Base-by-base conservation (phyloP, 2,329 filamentous ascomycete species). In the Colletotrichum paranaense region DNA sequence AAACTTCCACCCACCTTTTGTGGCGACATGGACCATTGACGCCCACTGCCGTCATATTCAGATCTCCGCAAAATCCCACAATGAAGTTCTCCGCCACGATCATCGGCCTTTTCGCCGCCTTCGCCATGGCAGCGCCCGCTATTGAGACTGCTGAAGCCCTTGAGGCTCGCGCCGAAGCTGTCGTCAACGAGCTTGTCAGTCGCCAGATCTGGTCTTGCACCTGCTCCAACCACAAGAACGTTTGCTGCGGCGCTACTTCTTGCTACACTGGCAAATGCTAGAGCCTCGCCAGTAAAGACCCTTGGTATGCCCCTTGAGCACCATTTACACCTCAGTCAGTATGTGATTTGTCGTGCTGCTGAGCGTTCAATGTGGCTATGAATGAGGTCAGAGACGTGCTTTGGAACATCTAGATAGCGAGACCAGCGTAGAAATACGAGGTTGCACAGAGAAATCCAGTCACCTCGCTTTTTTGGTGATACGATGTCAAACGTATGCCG, bases 121-220 rank as follows among this genome's bases (percentile, higher is more conserved):
- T 52, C 11, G 67, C 67, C 49, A 35, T 56, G 11, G 67, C 67
- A 22, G 67, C 59, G 11, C 67, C 67, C 14, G 57, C 66, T 42
- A 9, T 55, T 8, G 56, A 68, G 22, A 59, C 38, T 57, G 19
- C 57, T n/a, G 66, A 60, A 42, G 42, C 32, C 28, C 52, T 66
- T 5, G 62, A 66, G 62, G 62, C 62, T n/a, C 62, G 35, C 14
- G 53, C 35, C 7, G 56, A 42, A 5, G 67, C 58, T 16, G 49
- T 11, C 35, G 32, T 57, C 19, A 30, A 62, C 8, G 59, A 68
- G 58, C 58, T 68, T 6, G 67, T 62, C 3, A 52, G 58, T 32
- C 67, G 67, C n/a, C 67, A 68, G 67, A 42, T 32, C 30, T 68
- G 67, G 67, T 30, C 28, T 5, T 63, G 62, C 62, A 57, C n/a